Evolutionary conservation across 106 monocot species (phyloP), one percentile per base, ranked within the genome.

Genomic region (Platanthera zijinensis): DNA sequence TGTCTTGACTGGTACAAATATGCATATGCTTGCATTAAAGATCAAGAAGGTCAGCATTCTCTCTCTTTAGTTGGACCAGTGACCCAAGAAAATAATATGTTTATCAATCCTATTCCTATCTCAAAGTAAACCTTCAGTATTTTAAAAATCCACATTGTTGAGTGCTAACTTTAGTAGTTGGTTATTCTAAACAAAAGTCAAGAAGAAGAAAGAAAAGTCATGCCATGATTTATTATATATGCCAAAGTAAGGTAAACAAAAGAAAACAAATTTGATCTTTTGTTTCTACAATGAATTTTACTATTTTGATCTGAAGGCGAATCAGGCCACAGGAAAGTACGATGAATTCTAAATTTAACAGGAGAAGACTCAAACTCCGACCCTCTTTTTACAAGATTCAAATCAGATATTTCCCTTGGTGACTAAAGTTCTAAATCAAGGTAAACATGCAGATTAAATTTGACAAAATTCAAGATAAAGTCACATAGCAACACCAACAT

Each of bases 351-450:
- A 48, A 46, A 48, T 48, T 70, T 10, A 70, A 70, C 11, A 47
- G n/a, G 48, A 47, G n/a, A 70, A 18, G 48, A 17, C 47, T 48
- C 67, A 67, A 67, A 67, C 67, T 67, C 30, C 4, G 2, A 4
- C 39, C 12, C 32, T 39, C 67, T 67, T 9, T 22, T 12, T 25
- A 67, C 25, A 32, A 67, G 22, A 25, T 30, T 10, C 30, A 32
- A 67, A 39, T 39, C 12, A 5, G 39, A 39, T 4, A 3, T 67
- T 67, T 67, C 1, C 32, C 10, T 5, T 67, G 32, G 32, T 67
- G 32, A 11, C 67, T 67, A 67, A 4, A 67, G 64, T 11, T 67
- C 32, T 12, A 19, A 67, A 67, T 67, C 67, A 67, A 67, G 67
- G 47, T 17, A 70, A 15, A 6, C 47, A 2, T 45, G 14, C 8